Base-by-base conservation (phyloP, 192 early-diverging fungal genomes). In the Cetraspora pellucida region DNA sequence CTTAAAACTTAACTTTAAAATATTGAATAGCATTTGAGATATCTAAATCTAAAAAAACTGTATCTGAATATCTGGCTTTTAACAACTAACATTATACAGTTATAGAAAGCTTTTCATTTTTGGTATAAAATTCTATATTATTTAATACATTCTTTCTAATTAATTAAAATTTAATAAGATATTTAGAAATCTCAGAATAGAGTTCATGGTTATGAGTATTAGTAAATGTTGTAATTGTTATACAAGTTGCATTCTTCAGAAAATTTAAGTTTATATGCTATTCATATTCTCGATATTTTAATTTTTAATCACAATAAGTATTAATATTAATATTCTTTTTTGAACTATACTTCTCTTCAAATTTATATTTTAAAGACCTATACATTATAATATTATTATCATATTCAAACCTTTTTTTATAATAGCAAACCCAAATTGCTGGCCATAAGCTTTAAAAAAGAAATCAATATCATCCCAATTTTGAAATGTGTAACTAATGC, bases 21-120 rank as follows among this genome's bases (percentile, higher is more conserved):
- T n/a, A 49, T 69, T 49, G 66, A 49, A 69, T 69, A 17, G 31
- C 44, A 69, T 69, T 69, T 21, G 44, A 3, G 49, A 69, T 10
- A 49, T 69, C 46, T 49, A 43, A 69, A 23, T 69, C 63, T 37
- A 65, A 11, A 65, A 65, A 37, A 43, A 31, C 1, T 31, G 9
- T 11, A 37, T 25, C 37, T 31, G 7, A 19, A 69, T 49, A 69
- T 23, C 23, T 69, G 46, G 46, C 46, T 47, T 69, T 69, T 11
- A 69, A 69, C 49, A 69, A 49, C 23, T 69, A 49, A 23, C 10
- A 3, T 49, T 69, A 11, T 23, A 25, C 49, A 69, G 10, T 49
- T 14, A 69, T 69, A 49, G 44, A 49, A 23, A 69, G 23, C 4
- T 49, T 46, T 23, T 21, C 44, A 49, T 69, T 10, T 49, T 69